These are phyloP conservation scores for Allium cepa DNA, from an alignment of 106 monocot species.

Conservation along the genomic window DNA sequence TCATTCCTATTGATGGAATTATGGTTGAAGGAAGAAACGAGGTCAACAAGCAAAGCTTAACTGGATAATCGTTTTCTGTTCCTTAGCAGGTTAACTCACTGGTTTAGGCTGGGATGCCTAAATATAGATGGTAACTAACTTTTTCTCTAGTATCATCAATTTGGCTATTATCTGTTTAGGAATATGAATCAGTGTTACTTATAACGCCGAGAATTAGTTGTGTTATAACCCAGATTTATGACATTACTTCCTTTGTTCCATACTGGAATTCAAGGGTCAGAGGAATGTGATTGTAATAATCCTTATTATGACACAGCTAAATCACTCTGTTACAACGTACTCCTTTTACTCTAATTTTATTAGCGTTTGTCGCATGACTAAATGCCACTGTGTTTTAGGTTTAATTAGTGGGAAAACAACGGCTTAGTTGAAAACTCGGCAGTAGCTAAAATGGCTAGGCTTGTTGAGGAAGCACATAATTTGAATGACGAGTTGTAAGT, in stretches of 20 bases:
- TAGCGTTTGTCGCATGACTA: background rate
- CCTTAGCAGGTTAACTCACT: conserved; percentile 54
- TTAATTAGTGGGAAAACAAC: conserved; percentile 84
- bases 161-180: too few species aligned
- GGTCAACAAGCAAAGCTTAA: conserved; percentile 76
- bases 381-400: conserved; percentile 28
- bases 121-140: conserved; percentile 71
- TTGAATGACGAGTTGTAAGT: background rate
- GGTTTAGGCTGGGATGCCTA: conserved; percentile 87
- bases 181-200: too few species aligned
- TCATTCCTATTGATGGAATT: conserved; percentile 83
- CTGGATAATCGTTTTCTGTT: conserved; percentile 88
- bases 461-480: conserved; percentile 96
- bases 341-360: too few species aligned
- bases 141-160: background rate
- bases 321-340: too few species aligned
- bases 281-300: too few species aligned
- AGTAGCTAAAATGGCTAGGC: conserved; percentile 79
- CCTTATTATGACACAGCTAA: too few species aligned
- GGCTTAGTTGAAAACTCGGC: conserved; percentile 93
- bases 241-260: too few species aligned
- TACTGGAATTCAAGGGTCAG: too few species aligned
- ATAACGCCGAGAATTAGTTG: too few species aligned
- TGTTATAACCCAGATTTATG: too few species aligned
- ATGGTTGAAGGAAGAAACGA: conserved; percentile 78